A percentile compares a stretch with the other conserved stretches of the same genome.
These are phyloP conservation scores for Lentinula novae-zelandiae DNA, from an alignment of 1,284 basidiomycete species.

Conservation along the genomic window DNA sequence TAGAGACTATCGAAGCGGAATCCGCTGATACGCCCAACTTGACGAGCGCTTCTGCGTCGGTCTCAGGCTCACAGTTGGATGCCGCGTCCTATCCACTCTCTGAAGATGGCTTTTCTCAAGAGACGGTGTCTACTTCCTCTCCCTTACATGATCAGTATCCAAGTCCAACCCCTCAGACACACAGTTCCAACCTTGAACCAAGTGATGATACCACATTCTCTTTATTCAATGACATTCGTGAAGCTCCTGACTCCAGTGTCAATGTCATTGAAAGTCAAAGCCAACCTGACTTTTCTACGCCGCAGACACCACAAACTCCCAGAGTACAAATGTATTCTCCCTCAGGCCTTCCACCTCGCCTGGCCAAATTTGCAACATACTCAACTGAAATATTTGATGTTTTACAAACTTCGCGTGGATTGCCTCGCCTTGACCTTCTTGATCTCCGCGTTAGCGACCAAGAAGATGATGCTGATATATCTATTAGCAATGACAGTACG, in stretches of 20 bases:
- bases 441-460: conserved; percentile 10
- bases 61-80: background rate
- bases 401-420: conserved; percentile 73
- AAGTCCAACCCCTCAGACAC: background rate
- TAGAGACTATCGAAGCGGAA: background rate
- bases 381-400: conserved; percentile 76
- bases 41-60: background rate
- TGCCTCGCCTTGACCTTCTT: conserved; percentile 48
- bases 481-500: background rate
- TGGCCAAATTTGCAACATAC: conserved; percentile 56
- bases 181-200: background rate
- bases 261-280: background rate
- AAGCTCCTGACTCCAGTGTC: background rate
- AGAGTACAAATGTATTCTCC: background rate
- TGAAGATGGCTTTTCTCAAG: background rate
- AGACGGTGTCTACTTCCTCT: background rate
- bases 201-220: background rate
- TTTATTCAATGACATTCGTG: background rate
- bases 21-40: background rate
- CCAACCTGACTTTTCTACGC: background rate
- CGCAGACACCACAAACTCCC: background rate
- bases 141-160: no score
- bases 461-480: conserved; percentile 11
- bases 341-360: background rate
- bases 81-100: background rate